Evolutionary conservation across 805 yeast species (phyloP).

Genomic region (Wickerhamomyces queroliae): DNA sequence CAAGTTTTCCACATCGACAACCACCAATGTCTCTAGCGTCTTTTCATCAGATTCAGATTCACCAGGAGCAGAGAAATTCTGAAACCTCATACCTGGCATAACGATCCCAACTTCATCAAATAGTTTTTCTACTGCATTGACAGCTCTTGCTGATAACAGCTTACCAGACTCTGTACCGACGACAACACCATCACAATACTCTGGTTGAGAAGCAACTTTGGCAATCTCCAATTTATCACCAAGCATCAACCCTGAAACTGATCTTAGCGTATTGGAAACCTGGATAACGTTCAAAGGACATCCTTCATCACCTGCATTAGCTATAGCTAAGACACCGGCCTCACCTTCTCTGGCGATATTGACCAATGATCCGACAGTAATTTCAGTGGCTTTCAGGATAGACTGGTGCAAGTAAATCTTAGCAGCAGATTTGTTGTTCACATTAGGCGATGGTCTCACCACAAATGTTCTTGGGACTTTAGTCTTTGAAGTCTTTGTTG

Average conservation of each 20-base stretch:
- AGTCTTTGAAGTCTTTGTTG: conserved; percentile 23
- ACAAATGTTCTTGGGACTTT: conserved; percentile 34
- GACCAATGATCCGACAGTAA: conserved; percentile 40
- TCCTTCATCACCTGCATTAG: conserved; percentile 29
- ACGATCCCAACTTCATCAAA: conserved; percentile 53
- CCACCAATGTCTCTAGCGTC: conserved; percentile 9
- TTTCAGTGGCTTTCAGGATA: conserved; percentile 40
- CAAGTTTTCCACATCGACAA: conserved; percentile 25
- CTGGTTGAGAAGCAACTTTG: conserved; percentile 45
- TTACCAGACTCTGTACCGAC: conserved; percentile 25
- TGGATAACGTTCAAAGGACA: conserved; percentile 35
- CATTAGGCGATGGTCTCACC: conserved; percentile 29
- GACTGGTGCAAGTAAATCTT: conserved; percentile 37
- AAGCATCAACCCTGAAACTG: conserved; percentile 34
- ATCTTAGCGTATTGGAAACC: conserved; percentile 41
- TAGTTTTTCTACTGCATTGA: conserved; percentile 33
- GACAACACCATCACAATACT: conserved; percentile 30
- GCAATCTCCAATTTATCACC: conserved; percentile 48
- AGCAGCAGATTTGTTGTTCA: conserved; percentile 25
- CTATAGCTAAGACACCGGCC: conserved; percentile 38
- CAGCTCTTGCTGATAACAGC: conserved; percentile 16
- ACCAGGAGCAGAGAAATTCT: conserved; percentile 16
- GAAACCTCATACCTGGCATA: conserved; percentile 46
- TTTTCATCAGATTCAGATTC: conserved; percentile 14
- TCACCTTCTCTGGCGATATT: conserved; percentile 39